These are phyloP conservation scores for Forsythia viridissima DNA, from an alignment of 257 asterid genomes.

Conservation along the genomic window DNA sequence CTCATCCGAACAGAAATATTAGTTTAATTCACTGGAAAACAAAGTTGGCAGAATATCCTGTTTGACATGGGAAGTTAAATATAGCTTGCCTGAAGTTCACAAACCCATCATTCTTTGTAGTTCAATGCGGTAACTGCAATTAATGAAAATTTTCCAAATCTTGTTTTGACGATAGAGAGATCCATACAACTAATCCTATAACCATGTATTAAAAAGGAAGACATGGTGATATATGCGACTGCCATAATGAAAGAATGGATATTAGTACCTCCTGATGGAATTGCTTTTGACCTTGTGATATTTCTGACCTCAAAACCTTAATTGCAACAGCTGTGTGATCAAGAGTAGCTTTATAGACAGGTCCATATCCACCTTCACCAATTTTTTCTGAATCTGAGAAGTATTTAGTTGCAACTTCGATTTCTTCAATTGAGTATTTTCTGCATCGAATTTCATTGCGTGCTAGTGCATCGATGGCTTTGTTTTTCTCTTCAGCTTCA, in stretches of 20 bases:
- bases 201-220: not conserved
- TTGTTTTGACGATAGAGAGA: not conserved
- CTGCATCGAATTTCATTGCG: constrained; percentile 46
- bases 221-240: not conserved
- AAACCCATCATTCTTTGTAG: too few species aligned
- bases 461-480: constrained; percentile 57
- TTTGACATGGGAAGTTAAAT: too few species aligned
- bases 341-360: constrained; percentile 63
- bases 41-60: too few species aligned
- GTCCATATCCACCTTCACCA: constrained; percentile 99
- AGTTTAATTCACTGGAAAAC: too few species aligned
- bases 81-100: too few species aligned
- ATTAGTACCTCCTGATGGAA: constrained; percentile 76
- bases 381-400: constrained; percentile 63
- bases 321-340: constrained; percentile 89
- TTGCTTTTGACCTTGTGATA: constrained; percentile 80
- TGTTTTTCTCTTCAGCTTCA: constrained; percentile 64
- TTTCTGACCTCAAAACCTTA: constrained; percentile 77
- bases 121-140: not conserved
- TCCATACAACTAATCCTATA: not conserved
- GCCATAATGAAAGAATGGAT: not conserved
- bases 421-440: constrained; percentile 61
- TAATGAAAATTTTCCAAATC: not conserved
- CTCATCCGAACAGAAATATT: too few species aligned
- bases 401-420: constrained; percentile 67